Base-by-base conservation (phyloP, 345 rosid species). In the Eutrema yunnanense region DNA sequence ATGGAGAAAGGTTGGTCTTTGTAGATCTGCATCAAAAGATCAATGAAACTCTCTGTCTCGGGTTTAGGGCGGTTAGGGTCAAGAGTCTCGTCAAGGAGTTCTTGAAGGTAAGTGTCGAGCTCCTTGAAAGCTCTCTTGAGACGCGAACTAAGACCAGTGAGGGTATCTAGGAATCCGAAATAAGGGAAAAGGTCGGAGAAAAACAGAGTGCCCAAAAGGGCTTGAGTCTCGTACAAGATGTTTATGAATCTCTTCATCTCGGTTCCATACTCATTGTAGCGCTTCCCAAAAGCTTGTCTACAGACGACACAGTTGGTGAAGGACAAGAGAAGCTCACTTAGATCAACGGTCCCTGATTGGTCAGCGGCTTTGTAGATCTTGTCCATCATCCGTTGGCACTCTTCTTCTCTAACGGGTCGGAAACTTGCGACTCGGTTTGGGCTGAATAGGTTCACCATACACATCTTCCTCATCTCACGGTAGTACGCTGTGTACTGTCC, bases 131-230 rank as follows among this genome's bases (percentile, higher is more conserved):
- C 73, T 67, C 9, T 78, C 40, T 78, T 78, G 19, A 80, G 53
- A 37, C 83, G 73, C 4, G 63, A 26, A 33, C 19, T 63, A 2
- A 77, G 61, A 27, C 86, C 84, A 12, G 71, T 77, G 12, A 83
- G 6, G 29, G 57, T 78, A 61, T 83, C 86, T 64, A 79, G 51
- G 16, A 70, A 83, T 13, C 81, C 71, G 13, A 83, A 44, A 33
- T 63, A 60, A 33, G 86, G 84, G 44, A 83, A 75, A 58, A 80
- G 72, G 40, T 82, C 83, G 1, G 86, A 77, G 49, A 77, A 64
- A 37, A 77, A 82, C 58, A 77, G 72, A 55, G 65, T 55, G 0
- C 73, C 78, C 40, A 74, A 52, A 66, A 82, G 50, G 1, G 82
- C 78, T 44, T 83, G 76, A 19, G 80, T 54, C 59, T 78, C 86